A percentile compares a stretch with the other conserved stretches of the same genome.
Evolutionary conservation across 2,329 filamentous ascomycete genomes (phyloP).

Genomic region (Penicillium sp.): DNA sequence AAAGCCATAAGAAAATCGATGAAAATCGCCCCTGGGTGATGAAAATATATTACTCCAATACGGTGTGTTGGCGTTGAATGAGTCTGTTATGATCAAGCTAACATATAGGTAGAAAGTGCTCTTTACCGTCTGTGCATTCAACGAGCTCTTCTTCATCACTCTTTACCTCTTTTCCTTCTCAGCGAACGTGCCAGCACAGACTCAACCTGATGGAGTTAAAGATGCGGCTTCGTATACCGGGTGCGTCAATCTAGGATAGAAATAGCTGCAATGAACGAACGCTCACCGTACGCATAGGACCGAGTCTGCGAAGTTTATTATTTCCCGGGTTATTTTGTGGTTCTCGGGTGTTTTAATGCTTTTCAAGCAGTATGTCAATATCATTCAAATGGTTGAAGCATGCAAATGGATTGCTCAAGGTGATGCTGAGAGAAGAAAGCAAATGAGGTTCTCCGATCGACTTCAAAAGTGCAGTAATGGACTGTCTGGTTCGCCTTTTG

Average conservation of each 20-base stretch:
- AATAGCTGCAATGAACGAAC: not conserved
- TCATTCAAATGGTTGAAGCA: conserved; percentile 89
- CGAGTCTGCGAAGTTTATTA: conserved; percentile 35
- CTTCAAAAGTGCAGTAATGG: too few relatives aligned
- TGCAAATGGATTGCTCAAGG: conserved; percentile 88
- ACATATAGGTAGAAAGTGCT: conserved; percentile 65
- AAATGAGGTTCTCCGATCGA: too few relatives aligned
- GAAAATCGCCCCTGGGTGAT: conserved; percentile 81
- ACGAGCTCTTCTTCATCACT: conserved; percentile 96
- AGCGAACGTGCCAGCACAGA: conserved; percentile 79
- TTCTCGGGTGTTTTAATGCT: conserved; percentile 62
- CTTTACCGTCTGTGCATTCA: conserved; percentile 83
- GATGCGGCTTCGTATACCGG: conserved; percentile 35
- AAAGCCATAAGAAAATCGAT: conserved; percentile 91
- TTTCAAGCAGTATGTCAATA: conserved; percentile 89
- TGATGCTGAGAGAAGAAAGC: conserved; percentile 53
- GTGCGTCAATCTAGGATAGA: not conserved
- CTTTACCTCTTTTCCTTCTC: conserved; percentile 97
- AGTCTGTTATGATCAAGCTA: not conserved
- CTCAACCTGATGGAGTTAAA: conserved; percentile 55
- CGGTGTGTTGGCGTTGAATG: conserved; percentile 53
- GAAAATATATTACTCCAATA: conserved; percentile 95
- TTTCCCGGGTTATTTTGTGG: conserved; percentile 49
- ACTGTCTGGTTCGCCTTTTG: too few relatives aligned
- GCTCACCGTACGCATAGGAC: not conserved